phyloP scores from a whole-genome alignment of 345 rosid genomes.

The Eucalyptus leucophloia region DNA sequence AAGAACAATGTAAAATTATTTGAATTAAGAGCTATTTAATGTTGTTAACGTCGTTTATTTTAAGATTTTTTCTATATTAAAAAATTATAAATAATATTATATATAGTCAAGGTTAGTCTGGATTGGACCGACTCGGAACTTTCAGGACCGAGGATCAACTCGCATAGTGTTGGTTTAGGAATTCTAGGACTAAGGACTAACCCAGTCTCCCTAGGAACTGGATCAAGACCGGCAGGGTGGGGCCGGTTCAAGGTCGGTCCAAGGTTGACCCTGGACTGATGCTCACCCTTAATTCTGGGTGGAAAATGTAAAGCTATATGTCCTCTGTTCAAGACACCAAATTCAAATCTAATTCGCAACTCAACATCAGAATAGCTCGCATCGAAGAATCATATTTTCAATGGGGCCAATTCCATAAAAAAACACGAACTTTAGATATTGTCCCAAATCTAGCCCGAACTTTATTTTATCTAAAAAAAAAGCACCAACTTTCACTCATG shows the following conservation, averaged over 20 bases:
- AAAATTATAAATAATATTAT: too few relatives aligned
- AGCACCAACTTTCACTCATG: too few relatives aligned
- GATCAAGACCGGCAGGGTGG: fast-evolving
- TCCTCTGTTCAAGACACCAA: not conserved
- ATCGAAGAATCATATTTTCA: not conserved
- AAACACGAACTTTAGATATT: too few relatives aligned
- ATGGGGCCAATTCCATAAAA: not conserved
- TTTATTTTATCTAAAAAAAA: too few relatives aligned
- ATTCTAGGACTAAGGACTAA: too few relatives aligned
- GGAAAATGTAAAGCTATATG: not conserved
- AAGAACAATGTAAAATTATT: too few relatives aligned
- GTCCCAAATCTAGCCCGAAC: fast-evolving
- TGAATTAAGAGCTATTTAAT: too few relatives aligned
- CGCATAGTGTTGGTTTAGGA: fast-evolving
- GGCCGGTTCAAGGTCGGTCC: fast-evolving
- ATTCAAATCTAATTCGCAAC: not conserved
- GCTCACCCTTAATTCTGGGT: not conserved
- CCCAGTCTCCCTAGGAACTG: fast-evolving
- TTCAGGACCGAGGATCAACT: fast-evolving
- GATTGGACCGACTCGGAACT: fast-evolving
- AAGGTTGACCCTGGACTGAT: fast-evolving
- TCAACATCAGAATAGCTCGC: not conserved
- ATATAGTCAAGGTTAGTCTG: too few relatives aligned
- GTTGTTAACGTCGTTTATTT: too few relatives aligned
- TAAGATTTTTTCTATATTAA: too few relatives aligned